Base-by-base conservation (phyloP, 352 stramenopile species). In the Phytophthora sp. region DNA sequence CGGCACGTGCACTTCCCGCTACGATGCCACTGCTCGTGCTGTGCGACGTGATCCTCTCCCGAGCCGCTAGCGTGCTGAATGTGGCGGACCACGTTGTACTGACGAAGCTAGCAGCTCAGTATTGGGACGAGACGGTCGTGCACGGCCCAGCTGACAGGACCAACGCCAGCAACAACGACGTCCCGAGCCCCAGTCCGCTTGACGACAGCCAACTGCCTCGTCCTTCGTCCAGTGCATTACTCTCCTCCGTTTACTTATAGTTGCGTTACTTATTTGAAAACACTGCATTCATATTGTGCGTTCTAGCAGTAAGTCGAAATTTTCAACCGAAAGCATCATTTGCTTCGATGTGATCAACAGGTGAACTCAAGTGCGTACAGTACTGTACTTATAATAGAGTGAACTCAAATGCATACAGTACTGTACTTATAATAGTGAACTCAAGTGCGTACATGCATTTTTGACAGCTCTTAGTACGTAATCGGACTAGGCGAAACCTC, bases 91-190 rank as follows among this genome's bases (percentile, higher is more conserved):
- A 85, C 57, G 42, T 86, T 11, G 41, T 84, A 18, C 45, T 86
- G 21, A 77, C 72, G 13, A 57, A 79, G 16, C 50, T 91, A 29
- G 41, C 77, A 38, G 79, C 74, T 15, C 69, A 86, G 24, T 63
- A 85, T 30, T 77, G 72, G 67, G 75, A 66, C 29, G 82, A 90
- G 62, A 74, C 46, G 3, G 72, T 80, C 23, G 59, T 80, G 8
- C 23, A 45, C 0, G 26, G 31, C 31, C 16, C 53, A 33, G 18
- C 26, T 21, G 51, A 6, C 8, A 44, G 24, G 18, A 53, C 13
- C 53, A 24, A 35, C 26, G 33, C 13, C 20, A 53, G 7, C 31
- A 42, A 30, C 31, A 68, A 47, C 27, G 45, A 23, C 50, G n/a
- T 55, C 16, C 38, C 35, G 15, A 66, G 46, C 18, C 55, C 46